Conservation (phyloP, 1,284 basidiomycete species). For the Moniliophthora roreri region DNA sequence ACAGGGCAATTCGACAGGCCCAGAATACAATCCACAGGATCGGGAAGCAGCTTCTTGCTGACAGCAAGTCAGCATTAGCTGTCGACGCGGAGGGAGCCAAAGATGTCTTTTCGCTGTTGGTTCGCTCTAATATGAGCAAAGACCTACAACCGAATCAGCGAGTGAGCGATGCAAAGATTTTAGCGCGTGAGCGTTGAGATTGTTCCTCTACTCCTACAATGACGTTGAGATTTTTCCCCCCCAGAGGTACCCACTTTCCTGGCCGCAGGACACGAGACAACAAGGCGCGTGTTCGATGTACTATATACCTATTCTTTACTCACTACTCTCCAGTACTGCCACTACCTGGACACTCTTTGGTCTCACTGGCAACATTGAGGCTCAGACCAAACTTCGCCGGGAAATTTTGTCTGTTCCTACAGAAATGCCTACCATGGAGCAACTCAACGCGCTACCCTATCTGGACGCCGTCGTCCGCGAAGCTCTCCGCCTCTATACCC, state of each 20-base stretch:
- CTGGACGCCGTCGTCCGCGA: constrained; percentile 72
- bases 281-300: constrained; percentile 44
- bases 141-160: constrained; percentile 57
- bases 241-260: constrained; percentile 61
- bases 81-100: constrained; percentile 29
- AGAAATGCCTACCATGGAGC: constrained; percentile 60
- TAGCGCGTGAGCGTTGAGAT: constrained; percentile 56
- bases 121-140: constrained; percentile 63
- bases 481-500: constrained; percentile 62
- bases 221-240: neutral
- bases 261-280: constrained; percentile 79
- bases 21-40: constrained; percentile 29
- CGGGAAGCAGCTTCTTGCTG: constrained; percentile 43
- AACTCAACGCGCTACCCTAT: constrained; percentile 57
- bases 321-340: neutral
- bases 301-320: neutral
- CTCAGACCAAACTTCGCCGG: constrained; percentile 67
- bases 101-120: constrained; percentile 56
- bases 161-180: constrained; percentile 72
- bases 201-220: constrained; percentile 2
- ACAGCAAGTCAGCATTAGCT: constrained; percentile 39
- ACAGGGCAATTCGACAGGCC: constrained; percentile 18
- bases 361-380: constrained; percentile 50
- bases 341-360: constrained; percentile 54
- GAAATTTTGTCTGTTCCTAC: constrained; percentile 56